A percentile compares a stretch with the other conserved stretches of the same genome.
Conservation (phyloP, 2,329 filamentous ascomycete species). For the Ilyonectria destructans region DNA sequence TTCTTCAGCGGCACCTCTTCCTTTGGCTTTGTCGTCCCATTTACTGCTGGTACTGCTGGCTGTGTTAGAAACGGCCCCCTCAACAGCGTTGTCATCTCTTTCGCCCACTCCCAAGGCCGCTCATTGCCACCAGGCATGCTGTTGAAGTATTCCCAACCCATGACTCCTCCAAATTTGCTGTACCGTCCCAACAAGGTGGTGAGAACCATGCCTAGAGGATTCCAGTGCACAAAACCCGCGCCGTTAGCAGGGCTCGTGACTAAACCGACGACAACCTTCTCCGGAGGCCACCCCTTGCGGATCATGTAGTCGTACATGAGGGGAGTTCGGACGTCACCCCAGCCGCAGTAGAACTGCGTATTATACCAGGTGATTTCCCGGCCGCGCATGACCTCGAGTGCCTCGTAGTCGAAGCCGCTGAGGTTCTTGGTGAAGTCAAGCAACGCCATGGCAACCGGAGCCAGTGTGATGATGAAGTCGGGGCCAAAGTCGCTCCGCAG, state of each 20-base stretch:
- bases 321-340: constrained; percentile 72
- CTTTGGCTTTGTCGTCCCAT: neutral
- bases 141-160: constrained; percentile 98
- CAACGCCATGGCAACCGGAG: constrained; percentile 84
- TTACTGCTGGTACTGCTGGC: neutral
- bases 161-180: constrained; percentile 85
- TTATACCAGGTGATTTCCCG: constrained; percentile 88
- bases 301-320: constrained; percentile 68
- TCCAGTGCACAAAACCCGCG: constrained; percentile 64
- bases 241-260: constrained; percentile 86
- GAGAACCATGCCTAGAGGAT: constrained; percentile 64
- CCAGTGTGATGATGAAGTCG: constrained; percentile 83
- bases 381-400: constrained; percentile 79
- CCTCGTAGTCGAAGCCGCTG: constrained; percentile 86
- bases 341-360: constrained; percentile 93
- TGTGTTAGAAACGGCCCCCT: constrained; percentile 47
- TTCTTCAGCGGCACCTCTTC: neutral
- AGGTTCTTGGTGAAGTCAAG: constrained; percentile 73
- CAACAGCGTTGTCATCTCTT: constrained; percentile 71
- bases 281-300: constrained; percentile 78
- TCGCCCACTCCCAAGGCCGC: constrained; percentile 85
- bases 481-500: constrained; percentile 79
- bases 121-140: constrained; percentile 75
- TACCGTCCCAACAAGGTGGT: constrained; percentile 65
- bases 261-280: constrained; percentile 84